A percentile compares a stretch with the other conserved stretches of the same genome.
These are phyloP conservation scores for Nematodospora valgi DNA, from an alignment of 805 yeast species.

Conservation along the genomic window DNA sequence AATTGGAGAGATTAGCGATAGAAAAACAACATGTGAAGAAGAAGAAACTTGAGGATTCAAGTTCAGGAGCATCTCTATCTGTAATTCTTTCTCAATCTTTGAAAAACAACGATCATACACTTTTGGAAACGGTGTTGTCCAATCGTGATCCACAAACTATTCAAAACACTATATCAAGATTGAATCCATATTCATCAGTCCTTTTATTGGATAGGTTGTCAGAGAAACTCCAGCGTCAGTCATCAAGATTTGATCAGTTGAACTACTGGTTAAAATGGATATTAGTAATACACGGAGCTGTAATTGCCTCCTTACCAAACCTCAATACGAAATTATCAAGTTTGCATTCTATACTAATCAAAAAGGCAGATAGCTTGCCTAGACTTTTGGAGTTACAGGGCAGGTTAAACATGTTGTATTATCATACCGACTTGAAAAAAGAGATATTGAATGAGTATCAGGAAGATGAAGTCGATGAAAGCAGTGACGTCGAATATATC, in stretches of 20 bases:
- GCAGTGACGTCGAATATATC: slow-evolving; percentile 62
- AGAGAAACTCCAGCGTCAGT: slow-evolving; percentile 50
- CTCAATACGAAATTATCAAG: slow-evolving; percentile 40
- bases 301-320: slow-evolving; percentile 44
- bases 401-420: slow-evolving; percentile 44
- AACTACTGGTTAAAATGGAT: slow-evolving; percentile 58
- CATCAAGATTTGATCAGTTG: slow-evolving; percentile 46
- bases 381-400: slow-evolving; percentile 51
- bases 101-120: slow-evolving; percentile 77
- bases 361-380: slow-evolving; percentile 47
- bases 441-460: slow-evolving; percentile 31
- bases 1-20: slow-evolving; percentile 36
- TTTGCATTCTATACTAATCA: slow-evolving; percentile 45
- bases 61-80: slow-evolving; percentile 68
- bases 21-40: slow-evolving; percentile 25
- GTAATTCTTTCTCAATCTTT: slow-evolving; percentile 86
- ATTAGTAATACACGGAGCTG: slow-evolving; percentile 52
- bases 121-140: slow-evolving; percentile 77
- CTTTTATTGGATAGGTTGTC: slow-evolving; percentile 49
- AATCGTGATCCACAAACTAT: slow-evolving; percentile 50
- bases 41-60: slow-evolving; percentile 46
- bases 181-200: slow-evolving; percentile 49
- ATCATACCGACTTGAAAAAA: slow-evolving; percentile 38
- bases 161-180: slow-evolving; percentile 46
- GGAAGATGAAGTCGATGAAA: slow-evolving; percentile 30